These are phyloP conservation scores for Scheffersomyces segobiensis DNA, from an alignment of 1,139 yeast genomes.

Conservation along the genomic window DNA sequence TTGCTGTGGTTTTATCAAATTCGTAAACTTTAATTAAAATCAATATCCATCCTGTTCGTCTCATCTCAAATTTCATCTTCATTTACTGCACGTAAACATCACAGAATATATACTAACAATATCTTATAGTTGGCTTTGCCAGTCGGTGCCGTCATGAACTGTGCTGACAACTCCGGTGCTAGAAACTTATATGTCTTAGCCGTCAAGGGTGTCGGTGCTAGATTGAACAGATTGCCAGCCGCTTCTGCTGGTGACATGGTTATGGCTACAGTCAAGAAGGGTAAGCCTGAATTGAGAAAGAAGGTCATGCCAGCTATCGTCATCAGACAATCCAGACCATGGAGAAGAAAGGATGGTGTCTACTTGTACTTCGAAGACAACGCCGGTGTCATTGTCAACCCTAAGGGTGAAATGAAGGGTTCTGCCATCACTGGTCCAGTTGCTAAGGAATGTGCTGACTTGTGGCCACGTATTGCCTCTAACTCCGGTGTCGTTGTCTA, in stretches of 20 bases:
- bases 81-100: constrained; percentile 17
- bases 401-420: constrained; percentile 99
- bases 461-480: constrained; percentile 99
- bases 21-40: not conserved
- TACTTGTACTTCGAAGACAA: constrained; percentile 99
- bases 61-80: not conserved
- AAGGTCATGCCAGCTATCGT: constrained; percentile 99
- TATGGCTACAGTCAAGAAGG: constrained; percentile 99
- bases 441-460: constrained; percentile 99
- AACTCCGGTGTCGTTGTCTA: constrained; percentile 99
- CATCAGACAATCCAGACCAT: constrained; percentile 98
- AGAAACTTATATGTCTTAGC: constrained; percentile 98
- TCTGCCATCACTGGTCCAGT: constrained; percentile 99
- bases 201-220: constrained; percentile 99
- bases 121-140: constrained; percentile 88
- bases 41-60: too few species aligned
- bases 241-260: constrained; percentile 99
- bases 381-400: constrained; percentile 99
- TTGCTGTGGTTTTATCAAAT: not conserved
- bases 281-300: constrained; percentile 99
- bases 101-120: constrained; percentile 26
- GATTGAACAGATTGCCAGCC: constrained; percentile 99
- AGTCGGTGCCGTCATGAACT: constrained; percentile 99
- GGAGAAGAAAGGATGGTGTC: constrained; percentile 99
- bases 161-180: constrained; percentile 99